phyloP scores from a whole-genome alignment of 2,329 filamentous ascomycete genomes.

The Exophiala lecanii-corni region DNA sequence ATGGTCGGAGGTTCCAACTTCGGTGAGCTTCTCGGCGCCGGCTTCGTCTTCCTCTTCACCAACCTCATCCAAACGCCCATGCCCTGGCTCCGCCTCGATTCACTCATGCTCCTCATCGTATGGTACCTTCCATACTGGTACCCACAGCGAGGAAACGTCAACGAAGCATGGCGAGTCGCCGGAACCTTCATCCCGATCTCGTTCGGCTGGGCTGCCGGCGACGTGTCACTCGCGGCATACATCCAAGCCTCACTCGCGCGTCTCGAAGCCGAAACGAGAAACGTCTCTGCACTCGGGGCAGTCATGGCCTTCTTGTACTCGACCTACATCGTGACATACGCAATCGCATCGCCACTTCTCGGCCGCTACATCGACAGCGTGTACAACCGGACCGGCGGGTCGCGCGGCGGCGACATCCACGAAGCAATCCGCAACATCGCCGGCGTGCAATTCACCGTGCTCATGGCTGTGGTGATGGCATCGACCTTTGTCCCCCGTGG shows the following conservation, averaged over 20 bases:
- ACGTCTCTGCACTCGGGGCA: slow-evolving; percentile 47
- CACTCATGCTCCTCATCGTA: slow-evolving; percentile 43
- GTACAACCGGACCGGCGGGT: slow-evolving; percentile 31
- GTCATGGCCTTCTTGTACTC: slow-evolving; percentile 50
- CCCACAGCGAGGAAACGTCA: slow-evolving; percentile 37
- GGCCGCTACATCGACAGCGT: slow-evolving; percentile 45
- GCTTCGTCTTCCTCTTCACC: slow-evolving; percentile 48
- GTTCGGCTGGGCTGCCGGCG: slow-evolving; percentile 50
- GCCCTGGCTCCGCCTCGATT: slow-evolving; percentile 48
- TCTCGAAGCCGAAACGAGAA: slow-evolving; percentile 40
- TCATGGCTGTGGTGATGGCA: slow-evolving; percentile 39
- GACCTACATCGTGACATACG: slow-evolving; percentile 47
- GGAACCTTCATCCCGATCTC: slow-evolving; percentile 45
- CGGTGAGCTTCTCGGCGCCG: slow-evolving; percentile 47
- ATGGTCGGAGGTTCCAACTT: slow-evolving; percentile 47
- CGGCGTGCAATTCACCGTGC: slow-evolving; percentile 46
- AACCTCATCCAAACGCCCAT: slow-evolving; percentile 48
- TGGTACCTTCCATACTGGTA: slow-evolving; percentile 49
- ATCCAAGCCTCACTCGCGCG: slow-evolving; percentile 48
- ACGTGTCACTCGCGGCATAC: slow-evolving; percentile 49
- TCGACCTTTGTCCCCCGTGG: slow-evolving; percentile 47
- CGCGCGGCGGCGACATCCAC: slow-evolving; percentile 35
- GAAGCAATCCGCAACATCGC: slow-evolving; percentile 41
- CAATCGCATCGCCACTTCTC: slow-evolving; percentile 42
- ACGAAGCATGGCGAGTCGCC: slow-evolving; percentile 44